Percentiles rank a stretch among this genome's conserved stretches.
Conservation (phyloP, 1,284 basidiomycete species). For the Apiotrichum akiyoshidainum region DNA sequence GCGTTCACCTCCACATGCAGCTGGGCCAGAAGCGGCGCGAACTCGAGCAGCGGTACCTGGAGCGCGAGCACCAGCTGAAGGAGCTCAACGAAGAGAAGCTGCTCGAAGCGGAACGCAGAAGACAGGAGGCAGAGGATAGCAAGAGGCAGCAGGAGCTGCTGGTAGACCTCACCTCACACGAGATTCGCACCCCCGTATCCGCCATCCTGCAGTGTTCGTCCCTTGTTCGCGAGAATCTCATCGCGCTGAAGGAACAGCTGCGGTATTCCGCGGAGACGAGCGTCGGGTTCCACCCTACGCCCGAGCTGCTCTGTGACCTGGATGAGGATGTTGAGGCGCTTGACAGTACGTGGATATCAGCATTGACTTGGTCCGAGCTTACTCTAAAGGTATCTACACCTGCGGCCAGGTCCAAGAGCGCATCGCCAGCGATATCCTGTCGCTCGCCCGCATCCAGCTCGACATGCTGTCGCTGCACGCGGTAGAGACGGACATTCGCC, state of each 20-base stretch:
- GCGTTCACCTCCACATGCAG: slow-evolving; percentile 38
- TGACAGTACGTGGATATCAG: slow-evolving; percentile 20
- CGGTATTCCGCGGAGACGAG: neutral
- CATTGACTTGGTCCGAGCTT: neutral
- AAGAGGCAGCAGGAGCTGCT: slow-evolving; percentile 35
- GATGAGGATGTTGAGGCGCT: slow-evolving; percentile 43
- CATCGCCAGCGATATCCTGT: slow-evolving; percentile 51
- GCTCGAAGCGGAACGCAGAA: slow-evolving; percentile 28
- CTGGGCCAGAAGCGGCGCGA: slow-evolving; percentile 29
- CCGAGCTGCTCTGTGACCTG: slow-evolving; percentile 32
- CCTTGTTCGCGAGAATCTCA: slow-evolving; percentile 34
- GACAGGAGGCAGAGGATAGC: slow-evolving; percentile 25
- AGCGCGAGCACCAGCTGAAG: slow-evolving; percentile 32
- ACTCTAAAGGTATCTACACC: slow-evolving; percentile 28
- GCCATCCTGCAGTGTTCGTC: slow-evolving; percentile 36
- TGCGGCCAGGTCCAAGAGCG: slow-evolving; percentile 52
- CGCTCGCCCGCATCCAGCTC: slow-evolving; percentile 50
- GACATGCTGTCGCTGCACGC: slow-evolving; percentile 28
- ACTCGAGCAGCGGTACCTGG: slow-evolving; percentile 29
- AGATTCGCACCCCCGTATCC: slow-evolving; percentile 33
- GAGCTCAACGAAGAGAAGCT: slow-evolving; percentile 33
- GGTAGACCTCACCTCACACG: slow-evolving; percentile 38
- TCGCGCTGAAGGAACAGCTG: slow-evolving; percentile 24
- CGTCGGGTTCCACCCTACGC: slow-evolving; percentile 15
- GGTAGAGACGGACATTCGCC: slow-evolving; percentile 34